A percentile compares a stretch with the other conserved stretches of the same genome.
Evolutionary conservation across 1,284 basidiomycete genomes (phyloP).

Genomic region (Cerioporus squamosus): DNA sequence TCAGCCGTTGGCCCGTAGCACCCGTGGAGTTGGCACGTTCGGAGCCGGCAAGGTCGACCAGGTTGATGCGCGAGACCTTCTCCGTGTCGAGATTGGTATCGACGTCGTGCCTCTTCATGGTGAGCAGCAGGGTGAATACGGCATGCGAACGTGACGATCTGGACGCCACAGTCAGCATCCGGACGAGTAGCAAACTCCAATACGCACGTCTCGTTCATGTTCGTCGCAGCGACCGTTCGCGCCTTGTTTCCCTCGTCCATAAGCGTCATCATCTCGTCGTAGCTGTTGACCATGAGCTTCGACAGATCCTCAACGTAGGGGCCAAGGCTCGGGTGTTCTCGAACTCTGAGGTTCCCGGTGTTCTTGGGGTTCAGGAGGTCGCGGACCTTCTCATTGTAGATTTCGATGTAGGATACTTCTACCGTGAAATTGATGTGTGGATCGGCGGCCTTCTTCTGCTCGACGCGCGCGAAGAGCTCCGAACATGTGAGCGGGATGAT

Average conservation of each 20-base stretch:
- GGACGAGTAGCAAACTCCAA: background rate
- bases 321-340: conserved; percentile 93
- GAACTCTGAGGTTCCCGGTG: conserved; percentile 92
- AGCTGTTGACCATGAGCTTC: conserved; percentile 89
- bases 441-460: conserved; percentile 66
- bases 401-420: conserved; percentile 98
- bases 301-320: conserved; percentile 98
- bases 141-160: conserved; percentile 97
- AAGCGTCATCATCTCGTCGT: conserved; percentile 96
- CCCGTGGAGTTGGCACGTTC: conserved; percentile 97
- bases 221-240: conserved; percentile 96
- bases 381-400: conserved; percentile 98
- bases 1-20: conserved; percentile 91
- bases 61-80: conserved; percentile 94
- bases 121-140: conserved; percentile 93
- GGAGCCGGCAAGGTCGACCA: conserved; percentile 97
- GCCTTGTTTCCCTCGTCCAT: conserved; percentile 99
- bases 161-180: conserved; percentile 1
- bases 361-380: conserved; percentile 98
- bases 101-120: conserved; percentile 86
- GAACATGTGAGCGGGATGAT: conserved; percentile 96
- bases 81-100: conserved; percentile 89
- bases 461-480: conserved; percentile 88
- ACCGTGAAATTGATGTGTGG: conserved; percentile 83
- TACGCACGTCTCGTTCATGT: conserved; percentile 97